Percentiles rank a stretch among this genome's conserved stretches.
These are phyloP conservation scores for Datura wrightii DNA, from an alignment of 257 asterid species.

Conservation along the genomic window DNA sequence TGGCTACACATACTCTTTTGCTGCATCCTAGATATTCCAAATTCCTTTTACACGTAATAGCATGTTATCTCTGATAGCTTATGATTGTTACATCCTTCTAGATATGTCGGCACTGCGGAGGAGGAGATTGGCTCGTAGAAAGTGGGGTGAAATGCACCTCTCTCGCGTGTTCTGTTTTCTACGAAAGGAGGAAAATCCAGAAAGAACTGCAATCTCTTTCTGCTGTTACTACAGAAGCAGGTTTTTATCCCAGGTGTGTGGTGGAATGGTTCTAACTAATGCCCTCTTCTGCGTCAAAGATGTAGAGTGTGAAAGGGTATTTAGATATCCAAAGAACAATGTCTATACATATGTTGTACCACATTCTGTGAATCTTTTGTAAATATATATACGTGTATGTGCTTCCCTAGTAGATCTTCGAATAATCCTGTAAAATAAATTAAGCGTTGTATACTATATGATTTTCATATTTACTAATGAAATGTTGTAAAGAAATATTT, in stretches of 20 bases:
- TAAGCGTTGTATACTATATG: not conserved
- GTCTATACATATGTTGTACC: slow-evolving; percentile 8
- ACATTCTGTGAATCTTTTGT: not conserved
- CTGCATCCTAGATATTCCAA: not conserved
- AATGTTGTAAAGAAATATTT: not conserved
- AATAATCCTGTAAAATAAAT: slow-evolving; percentile 2
- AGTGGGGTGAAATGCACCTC: slow-evolving; percentile 90
- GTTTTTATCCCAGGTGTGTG: slow-evolving; percentile 73
- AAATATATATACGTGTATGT: slow-evolving; percentile 10
- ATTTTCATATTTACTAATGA: not conserved
- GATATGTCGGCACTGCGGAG: slow-evolving; percentile 98
- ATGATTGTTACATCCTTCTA: slow-evolving; percentile 31
- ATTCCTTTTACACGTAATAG: not conserved
- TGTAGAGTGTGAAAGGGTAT: not conserved
- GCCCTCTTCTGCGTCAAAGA: not conserved
- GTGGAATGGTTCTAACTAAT: slow-evolving; percentile 78
- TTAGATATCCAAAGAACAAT: not conserved
- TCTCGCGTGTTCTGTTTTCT: slow-evolving; percentile 85
- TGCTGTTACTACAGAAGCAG: slow-evolving; percentile 57
- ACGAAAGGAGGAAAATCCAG: slow-evolving; percentile 83
- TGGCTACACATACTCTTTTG: not conserved
- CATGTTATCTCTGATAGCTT: not conserved
- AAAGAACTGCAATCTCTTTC: slow-evolving; percentile 75
- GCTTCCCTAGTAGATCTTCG: not conserved
- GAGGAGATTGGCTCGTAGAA: slow-evolving; percentile 87